phyloP scores from a whole-genome alignment of 1,139 yeast genomes.

The Saccharomyces hybrid region DNA sequence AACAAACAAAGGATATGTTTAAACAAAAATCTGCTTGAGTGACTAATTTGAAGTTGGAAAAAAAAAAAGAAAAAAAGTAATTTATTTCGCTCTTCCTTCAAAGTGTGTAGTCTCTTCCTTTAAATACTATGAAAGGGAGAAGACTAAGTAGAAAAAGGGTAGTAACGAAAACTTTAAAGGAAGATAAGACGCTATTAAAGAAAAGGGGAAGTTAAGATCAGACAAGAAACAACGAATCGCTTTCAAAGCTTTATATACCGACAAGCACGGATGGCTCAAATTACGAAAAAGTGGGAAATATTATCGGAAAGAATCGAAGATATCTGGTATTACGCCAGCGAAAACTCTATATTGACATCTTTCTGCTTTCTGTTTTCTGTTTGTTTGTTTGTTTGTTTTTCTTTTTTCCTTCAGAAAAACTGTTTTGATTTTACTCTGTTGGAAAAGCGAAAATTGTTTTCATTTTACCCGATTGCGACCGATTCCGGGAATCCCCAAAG shows the following conservation, averaged over 20 bases:
- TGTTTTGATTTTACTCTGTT: conserved; percentile 1
- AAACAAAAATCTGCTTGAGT: background rate
- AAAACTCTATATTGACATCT: background rate
- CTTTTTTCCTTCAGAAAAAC: background rate
- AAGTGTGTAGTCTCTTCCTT: conserved; percentile 1
- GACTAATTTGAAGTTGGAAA: background rate
- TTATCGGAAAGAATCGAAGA: background rate
- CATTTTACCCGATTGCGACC: background rate
- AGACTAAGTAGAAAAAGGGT: background rate
- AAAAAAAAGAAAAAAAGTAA: background rate
- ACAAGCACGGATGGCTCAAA: background rate
- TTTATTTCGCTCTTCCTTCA: background rate
- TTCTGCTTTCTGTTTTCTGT: background rate
- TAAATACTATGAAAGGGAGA: background rate
- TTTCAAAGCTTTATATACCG: background rate
- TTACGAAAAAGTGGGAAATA: background rate
- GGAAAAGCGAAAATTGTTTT: background rate
- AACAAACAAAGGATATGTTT: background rate
- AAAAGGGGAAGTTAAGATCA: background rate
- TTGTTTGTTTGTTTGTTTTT: background rate
- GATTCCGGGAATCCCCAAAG: background rate
- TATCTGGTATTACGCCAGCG: background rate
- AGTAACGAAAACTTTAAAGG: background rate
- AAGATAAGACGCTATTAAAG: background rate
- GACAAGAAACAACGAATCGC: background rate